Evolutionary conservation across 176 grass and related monocot genomes (phyloP), one percentile per base, ranked within the genome.

Genomic region (Urochloa ruziziensis): DNA sequence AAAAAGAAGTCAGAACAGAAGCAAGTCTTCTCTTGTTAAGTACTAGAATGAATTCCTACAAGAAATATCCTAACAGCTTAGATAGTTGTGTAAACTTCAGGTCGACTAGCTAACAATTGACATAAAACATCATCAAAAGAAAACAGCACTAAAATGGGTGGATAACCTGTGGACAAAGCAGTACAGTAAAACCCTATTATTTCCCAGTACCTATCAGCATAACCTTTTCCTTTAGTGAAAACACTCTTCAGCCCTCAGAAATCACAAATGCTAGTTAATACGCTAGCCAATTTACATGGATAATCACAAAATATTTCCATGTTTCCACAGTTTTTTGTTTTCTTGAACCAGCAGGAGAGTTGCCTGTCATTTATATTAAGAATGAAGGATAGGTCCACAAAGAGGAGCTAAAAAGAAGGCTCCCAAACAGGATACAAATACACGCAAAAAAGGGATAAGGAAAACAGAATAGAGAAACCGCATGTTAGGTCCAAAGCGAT

Each of bases 61-160:
- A 51, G 29, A 78, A 78, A 67, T 6, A 82, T 37, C 3, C 30
- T 4, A 71, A 33, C 19, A 53, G 2, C 2, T 63, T 40, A 71
- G 19, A 72, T 44, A 64, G 13, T 62, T 78, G 30, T 30, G 54
- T 67, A 74, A 30, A 52, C 24, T 53, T 36, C 0, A 17, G 12
- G 28, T 70, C 14, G 25, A 39, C 62, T 64, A 88, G 21, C 28
- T 7, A 81, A 25, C 27, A 56, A 84, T 65, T 75, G 30, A 23
- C 53, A 44, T 81, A 74, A 82, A 21, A 77, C 13, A 84, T 27
- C 47, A 84, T 44, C 30, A 57, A 73, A 60, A 79, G 19, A 60
- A 79, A 37, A 37, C n/a, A 79, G 1, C 54, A 80, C 28, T 33
- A 12, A 29, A 83, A 80, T 30, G 70, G 43, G 40, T n/a, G 24